Conservation (phyloP, 208 protist species). For the Wallacemonas sp. region DNA sequence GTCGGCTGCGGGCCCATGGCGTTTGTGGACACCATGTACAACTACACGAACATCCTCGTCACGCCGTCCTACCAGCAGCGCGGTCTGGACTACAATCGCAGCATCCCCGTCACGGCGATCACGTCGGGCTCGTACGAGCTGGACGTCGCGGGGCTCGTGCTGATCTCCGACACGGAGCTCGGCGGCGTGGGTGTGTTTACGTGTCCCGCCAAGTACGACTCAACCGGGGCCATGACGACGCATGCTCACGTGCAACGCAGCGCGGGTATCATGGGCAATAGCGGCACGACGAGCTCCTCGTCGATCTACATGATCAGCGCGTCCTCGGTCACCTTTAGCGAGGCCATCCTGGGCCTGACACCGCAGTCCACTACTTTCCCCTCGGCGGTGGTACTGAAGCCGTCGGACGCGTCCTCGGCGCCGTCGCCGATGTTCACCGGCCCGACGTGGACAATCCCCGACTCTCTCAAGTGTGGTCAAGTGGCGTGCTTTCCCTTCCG, state of each 20-base stretch:
- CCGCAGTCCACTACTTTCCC: not conserved
- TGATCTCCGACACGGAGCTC: not conserved
- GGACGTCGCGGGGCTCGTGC: not conserved
- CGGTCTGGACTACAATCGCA: slow-evolving; percentile 32
- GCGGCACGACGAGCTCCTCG: slow-evolving; percentile 22
- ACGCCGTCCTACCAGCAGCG: slow-evolving; percentile 30
- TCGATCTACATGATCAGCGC: slow-evolving; percentile 24
- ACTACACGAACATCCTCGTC: slow-evolving; percentile 33
- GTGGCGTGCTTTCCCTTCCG: slow-evolving; percentile 8
- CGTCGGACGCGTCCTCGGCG: not conserved
- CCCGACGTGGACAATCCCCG: not conserved
- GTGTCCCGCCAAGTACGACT: not conserved
- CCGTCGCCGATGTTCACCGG: not conserved
- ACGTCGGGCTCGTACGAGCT: slow-evolving; percentile 3
- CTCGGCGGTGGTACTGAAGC: not conserved
- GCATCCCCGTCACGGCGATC: slow-evolving; percentile 15
- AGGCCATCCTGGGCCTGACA: not conserved
- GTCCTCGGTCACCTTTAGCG: slow-evolving; percentile 3
- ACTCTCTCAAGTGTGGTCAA: not conserved
- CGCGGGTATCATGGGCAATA: slow-evolving; percentile 31
- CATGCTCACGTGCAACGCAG: slow-evolving; percentile 9
- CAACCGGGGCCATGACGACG: not conserved
- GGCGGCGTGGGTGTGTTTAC: slow-evolving; percentile 6
- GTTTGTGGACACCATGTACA: slow-evolving; percentile 28
- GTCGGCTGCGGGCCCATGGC: slow-evolving; percentile 22